A percentile compares a stretch with the other conserved stretches of the same genome.
Conservation (phyloP, 148 eudicot species). For the Fagopyrum esculentum region DNA sequence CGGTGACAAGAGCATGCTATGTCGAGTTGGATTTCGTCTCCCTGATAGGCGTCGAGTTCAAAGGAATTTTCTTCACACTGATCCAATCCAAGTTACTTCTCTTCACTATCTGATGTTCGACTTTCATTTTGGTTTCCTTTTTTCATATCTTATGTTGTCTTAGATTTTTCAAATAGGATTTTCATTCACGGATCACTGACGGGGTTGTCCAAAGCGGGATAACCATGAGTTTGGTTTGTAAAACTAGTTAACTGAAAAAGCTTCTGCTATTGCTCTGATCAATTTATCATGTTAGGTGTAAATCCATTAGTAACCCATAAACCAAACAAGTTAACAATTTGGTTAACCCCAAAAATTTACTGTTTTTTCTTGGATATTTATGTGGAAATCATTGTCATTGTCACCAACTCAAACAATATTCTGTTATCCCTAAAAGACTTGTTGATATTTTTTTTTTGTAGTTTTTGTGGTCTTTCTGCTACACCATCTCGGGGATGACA, state of each 20-base stretch:
- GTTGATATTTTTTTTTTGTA: conserved; percentile 19
- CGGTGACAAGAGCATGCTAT: conserved; percentile 54
- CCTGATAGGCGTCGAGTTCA: conserved; percentile 96
- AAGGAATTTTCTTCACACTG: conserved; percentile 68
- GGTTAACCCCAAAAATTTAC: no score
- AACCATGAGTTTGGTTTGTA: no score
- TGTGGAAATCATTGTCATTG: not conserved
- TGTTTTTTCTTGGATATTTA: no score
- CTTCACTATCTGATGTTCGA: not conserved
- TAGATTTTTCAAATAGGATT: not conserved
- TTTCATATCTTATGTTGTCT: not conserved
- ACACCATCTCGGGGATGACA: conserved; percentile 50
- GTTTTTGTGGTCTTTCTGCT: conserved; percentile 92
- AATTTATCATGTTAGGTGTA: no score
- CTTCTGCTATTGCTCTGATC: no score
- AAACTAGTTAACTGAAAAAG: no score
- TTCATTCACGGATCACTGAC: not conserved
- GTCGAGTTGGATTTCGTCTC: conserved; percentile 87
- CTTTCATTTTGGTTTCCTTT: not conserved
- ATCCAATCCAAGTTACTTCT: conserved; percentile 59
- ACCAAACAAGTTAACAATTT: no score
- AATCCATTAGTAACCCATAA: no score
- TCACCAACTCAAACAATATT: not conserved
- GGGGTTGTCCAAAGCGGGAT: no score
- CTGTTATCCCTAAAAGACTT: no score